Percentiles rank a stretch among this genome's conserved stretches.
phyloP scores from a whole-genome alignment of 345 rosid species.

The Kernera saxatilis region DNA sequence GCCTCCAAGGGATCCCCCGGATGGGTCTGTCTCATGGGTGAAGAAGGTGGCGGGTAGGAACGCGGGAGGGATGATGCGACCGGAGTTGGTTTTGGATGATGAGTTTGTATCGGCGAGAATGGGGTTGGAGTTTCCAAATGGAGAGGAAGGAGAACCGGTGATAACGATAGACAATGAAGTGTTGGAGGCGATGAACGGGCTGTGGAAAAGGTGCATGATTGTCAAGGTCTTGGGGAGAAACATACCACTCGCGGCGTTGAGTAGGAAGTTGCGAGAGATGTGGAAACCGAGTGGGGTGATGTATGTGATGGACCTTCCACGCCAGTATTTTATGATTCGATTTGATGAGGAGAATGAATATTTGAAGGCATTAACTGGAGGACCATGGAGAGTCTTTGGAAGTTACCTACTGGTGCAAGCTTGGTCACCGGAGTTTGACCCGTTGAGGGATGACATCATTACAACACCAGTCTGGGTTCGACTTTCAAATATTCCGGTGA shows the following conservation, averaged over 20 bases:
- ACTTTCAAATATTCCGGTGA: neutral
- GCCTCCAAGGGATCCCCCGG: too few species aligned
- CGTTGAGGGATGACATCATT: neutral
- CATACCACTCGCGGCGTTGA: neutral
- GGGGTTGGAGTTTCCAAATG: too few species aligned
- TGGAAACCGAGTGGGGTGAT: neutral
- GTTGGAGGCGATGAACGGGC: neutral
- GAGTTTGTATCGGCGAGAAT: too few species aligned
- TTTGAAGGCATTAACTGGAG: neutral
- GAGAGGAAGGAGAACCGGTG: too few species aligned
- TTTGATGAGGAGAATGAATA: neutral
- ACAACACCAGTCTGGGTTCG: neutral
- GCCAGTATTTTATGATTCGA: neutral
- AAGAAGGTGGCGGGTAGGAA: too few species aligned
- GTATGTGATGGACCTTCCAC: neutral
- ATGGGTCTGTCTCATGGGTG: too few species aligned
- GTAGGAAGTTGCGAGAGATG: neutral
- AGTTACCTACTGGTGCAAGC: neutral
- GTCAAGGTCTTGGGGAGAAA: neutral
- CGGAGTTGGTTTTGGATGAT: too few species aligned
- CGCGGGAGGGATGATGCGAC: too few species aligned
- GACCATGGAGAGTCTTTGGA: neutral
- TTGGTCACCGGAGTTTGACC: neutral
- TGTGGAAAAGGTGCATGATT: neutral
- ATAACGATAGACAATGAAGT: too few species aligned